A percentile compares a stretch with the other conserved stretches of the same genome.
Conservation (phyloP, 306 rosid species). For the Cucurbita moschata region DNA sequence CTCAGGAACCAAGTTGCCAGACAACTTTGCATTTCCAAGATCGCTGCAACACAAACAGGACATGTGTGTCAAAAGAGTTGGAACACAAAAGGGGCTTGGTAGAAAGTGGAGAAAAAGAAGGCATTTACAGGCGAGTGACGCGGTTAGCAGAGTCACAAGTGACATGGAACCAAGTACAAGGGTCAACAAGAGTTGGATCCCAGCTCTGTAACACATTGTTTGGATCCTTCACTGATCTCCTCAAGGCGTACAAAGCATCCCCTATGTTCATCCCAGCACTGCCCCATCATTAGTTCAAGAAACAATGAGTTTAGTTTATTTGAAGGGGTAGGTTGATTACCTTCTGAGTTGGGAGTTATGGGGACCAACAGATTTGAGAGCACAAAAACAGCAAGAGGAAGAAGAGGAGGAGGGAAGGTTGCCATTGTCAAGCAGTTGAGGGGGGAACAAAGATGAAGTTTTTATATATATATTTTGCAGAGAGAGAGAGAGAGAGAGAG, state of each 20-base stretch:
- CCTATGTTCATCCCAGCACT: conserved; percentile 30
- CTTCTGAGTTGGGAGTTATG: conserved; percentile 53
- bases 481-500: background rate
- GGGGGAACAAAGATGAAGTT: background rate
- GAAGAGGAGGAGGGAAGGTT: background rate
- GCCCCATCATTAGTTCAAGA: background rate
- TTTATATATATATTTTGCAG: background rate
- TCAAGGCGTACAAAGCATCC: conserved; percentile 69
- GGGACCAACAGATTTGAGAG: conserved; percentile 16
- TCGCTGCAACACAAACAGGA: conserved; percentile 27
- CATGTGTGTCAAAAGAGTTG: background rate
- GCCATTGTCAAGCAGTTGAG: background rate
- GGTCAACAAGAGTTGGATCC: conserved; percentile 87
- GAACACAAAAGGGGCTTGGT: background rate
- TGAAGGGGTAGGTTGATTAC: background rate
- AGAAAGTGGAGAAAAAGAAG: background rate
- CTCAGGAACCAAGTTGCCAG: conserved; percentile 59
- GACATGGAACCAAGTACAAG: conserved; percentile 92
- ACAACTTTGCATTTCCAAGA: conserved; percentile 72
- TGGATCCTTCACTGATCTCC: conserved; percentile 63
- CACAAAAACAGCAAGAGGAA: conserved; percentile 14
- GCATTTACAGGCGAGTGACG: conserved; percentile 50
- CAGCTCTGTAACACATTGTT: conserved; percentile 55
- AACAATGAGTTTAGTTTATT: background rate
- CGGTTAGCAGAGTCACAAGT: conserved; percentile 52